Evolutionary conservation across 768 basidiomycete species (phyloP).

Genomic region (Dioszegia crocea): DNA sequence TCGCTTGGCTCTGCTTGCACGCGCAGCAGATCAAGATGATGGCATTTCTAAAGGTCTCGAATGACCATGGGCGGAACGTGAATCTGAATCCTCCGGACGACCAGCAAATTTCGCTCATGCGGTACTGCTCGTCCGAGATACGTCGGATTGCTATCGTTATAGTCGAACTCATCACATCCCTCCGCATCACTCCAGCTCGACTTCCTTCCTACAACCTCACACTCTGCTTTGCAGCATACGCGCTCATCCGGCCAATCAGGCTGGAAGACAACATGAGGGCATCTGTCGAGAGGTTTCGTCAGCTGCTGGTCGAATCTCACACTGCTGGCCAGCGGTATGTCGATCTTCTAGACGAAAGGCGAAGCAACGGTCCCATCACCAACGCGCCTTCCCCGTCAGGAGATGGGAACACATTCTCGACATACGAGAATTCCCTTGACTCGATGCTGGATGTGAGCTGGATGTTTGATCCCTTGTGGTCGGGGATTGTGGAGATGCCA

Average conservation of each 20-base stretch:
- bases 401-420: not conserved
- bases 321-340: slow-evolving; percentile 1
- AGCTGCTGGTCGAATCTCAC: not conserved
- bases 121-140: not conserved
- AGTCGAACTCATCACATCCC: not conserved
- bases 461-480: not conserved
- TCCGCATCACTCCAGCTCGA: not conserved
- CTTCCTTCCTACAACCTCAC: not conserved
- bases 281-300: not conserved
- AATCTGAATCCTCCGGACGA: not conserved
- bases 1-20: not conserved
- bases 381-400: not conserved
- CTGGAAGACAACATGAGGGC: not conserved
- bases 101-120: not conserved
- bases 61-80: not conserved
- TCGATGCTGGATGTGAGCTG: not conserved
- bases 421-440: not conserved
- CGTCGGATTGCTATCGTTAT: not conserved
- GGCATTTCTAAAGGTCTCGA: not conserved
- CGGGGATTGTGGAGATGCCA: not conserved
- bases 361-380: not conserved
- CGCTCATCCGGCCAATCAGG: not conserved
- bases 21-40: not conserved
- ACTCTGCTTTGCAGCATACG: not conserved
- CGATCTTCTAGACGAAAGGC: not conserved